Base-by-base conservation (phyloP, 352 stramenopile genomes). In the Globisporangium carolinianum region DNA sequence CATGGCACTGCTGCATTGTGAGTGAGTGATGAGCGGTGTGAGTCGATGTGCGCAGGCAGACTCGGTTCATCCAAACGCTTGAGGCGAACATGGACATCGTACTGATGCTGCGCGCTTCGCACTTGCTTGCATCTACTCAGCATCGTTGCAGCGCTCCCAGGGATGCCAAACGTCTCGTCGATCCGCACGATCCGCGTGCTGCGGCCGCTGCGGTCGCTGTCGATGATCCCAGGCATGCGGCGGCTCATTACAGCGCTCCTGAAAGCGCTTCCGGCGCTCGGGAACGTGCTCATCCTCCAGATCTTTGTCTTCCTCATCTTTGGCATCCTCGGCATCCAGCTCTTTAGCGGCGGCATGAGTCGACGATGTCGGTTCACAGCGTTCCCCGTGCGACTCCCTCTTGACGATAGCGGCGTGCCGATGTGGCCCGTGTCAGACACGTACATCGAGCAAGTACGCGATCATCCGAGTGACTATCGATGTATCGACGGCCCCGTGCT, bases 301-400 rank as follows among this genome's bases (percentile, higher is more conserved):
- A 69, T 90, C n/a, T 97, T 97, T 54, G 77, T 96, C 0, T 97
- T 97, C 58, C 82, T 91, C 41, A 86, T 97, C 43, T 97, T 97
- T 62, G 86, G 84, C 0, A 97, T 97, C 62, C 67, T 97, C 1
- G 90, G 85, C 0, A 84, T 96, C 42, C 87, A 97, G 50, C 70
- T 97, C 15, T 97, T 94, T 55, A 66, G 73, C 32, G 89, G 87
- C 12, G 79, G 67, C 17, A 87, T 96, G 73, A 90, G 81, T 47
- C 73, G 76, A n/a, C 65, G 84, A 38, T 97, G 88, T 66, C 83
- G 84, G 0, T 57, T 96, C 17, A 97, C 86, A 12, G 67, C 74
- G 17, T 81, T 81, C 55, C 85, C 88, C 6, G 64, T 97, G 4
- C 79, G 73, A 7, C 48, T 88, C 6, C 48, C 47, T 11, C 61